Evolutionary conservation across 2,329 filamentous ascomycete species (phyloP).

Genomic region (Fusarium chaquense): DNA sequence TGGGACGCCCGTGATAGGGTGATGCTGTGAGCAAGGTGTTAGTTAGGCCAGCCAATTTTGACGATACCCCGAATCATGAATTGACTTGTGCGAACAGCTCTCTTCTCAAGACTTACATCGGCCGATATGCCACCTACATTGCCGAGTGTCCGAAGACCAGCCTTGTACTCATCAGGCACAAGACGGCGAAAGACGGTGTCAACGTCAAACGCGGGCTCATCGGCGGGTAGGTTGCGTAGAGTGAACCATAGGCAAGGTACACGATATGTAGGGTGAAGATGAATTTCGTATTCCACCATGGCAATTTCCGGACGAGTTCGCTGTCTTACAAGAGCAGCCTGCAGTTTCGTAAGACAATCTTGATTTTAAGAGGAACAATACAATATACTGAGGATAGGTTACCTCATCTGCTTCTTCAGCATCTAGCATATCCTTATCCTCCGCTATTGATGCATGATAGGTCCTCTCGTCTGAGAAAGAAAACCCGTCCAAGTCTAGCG

Average conservation of each 20-base stretch:
- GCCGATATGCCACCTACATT: conserved; percentile 80
- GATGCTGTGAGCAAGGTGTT: conserved; percentile 70
- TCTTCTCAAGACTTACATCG: conserved; percentile 69
- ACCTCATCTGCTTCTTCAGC: conserved; percentile 66
- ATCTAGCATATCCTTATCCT: conserved; percentile 62
- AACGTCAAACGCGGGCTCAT: conserved; percentile 69
- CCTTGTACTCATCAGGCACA: conserved; percentile 74
- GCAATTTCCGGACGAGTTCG: conserved; percentile 52
- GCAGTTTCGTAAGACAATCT: conserved; percentile 38
- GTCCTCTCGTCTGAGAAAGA: conserved; percentile 54
- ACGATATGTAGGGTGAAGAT: conserved; percentile 79
- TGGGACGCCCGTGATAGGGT: conserved; percentile 82
- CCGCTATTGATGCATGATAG: conserved; percentile 43
- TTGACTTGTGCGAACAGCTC: conserved; percentile 49
- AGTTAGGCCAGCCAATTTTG: conserved; percentile 53
- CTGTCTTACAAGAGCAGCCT: conserved; percentile 58
- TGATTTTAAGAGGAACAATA: conserved; percentile 8
- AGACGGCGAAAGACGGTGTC: conserved; percentile 78
- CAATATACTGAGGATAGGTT: conserved; percentile 39
- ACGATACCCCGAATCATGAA: conserved; percentile 47
- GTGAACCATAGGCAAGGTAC: conserved; percentile 83
- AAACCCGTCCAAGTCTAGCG: conserved; percentile 59
- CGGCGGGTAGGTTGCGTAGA: conserved; percentile 67
- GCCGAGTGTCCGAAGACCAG: conserved; percentile 69
- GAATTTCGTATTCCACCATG: conserved; percentile 77